Percentiles rank a stretch among this genome's conserved stretches.
phyloP scores from a whole-genome alignment of 179 eudicot genomes.

The Beta macrorhiza region DNA sequence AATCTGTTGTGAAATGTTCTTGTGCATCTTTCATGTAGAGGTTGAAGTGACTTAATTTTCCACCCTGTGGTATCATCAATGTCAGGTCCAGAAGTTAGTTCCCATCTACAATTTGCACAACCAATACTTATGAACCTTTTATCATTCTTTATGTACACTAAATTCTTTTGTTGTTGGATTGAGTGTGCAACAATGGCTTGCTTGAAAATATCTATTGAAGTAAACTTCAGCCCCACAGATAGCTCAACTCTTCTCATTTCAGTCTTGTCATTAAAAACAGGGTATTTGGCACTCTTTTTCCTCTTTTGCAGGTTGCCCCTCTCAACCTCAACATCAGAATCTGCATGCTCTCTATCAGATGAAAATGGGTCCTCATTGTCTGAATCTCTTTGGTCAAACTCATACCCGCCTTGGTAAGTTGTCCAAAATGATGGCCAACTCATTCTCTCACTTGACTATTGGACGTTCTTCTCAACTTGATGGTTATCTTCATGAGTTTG shows the following conservation, averaged over 20 bases:
- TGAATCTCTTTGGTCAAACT: background rate
- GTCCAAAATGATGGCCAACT: background rate
- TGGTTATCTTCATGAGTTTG: background rate
- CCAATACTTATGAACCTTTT: background rate
- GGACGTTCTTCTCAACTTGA: background rate
- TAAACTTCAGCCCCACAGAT: background rate
- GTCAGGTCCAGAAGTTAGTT: background rate
- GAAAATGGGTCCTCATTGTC: background rate
- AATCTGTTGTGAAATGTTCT: slow-evolving; percentile 9
- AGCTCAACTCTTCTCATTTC: background rate
- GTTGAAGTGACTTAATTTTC: slow-evolving; percentile 16
- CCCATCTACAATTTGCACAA: background rate
- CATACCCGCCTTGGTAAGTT: background rate
- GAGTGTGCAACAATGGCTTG: background rate
- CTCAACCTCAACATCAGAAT: background rate
- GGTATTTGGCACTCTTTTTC: background rate
- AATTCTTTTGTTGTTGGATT: background rate
- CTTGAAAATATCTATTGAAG: background rate
- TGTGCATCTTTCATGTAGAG: background rate
- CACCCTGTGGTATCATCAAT: background rate
- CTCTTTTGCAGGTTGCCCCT: background rate
- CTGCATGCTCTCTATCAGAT: background rate
- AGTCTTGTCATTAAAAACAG: background rate
- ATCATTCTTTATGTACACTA: slow-evolving; percentile 11
- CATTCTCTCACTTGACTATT: background rate